A percentile compares a stretch with the other conserved stretches of the same genome.
phyloP scores from a whole-genome alignment of 495 filamentous ascomycete species.

The Neurospora pannonica region DNA sequence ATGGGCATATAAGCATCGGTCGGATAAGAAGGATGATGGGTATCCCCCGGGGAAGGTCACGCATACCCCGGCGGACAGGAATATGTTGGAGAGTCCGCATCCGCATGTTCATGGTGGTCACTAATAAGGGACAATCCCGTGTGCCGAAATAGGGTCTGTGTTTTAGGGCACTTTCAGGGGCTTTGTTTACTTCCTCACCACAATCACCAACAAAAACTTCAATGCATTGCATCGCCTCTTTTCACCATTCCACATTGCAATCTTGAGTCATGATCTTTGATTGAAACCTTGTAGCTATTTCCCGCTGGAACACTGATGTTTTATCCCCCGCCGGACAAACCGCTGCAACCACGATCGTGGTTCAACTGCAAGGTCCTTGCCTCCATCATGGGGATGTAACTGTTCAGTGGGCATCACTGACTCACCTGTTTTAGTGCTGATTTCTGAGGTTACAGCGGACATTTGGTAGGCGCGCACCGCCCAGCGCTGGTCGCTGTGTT shows the following conservation, averaged over 20 bases:
- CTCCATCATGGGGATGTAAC: neutral
- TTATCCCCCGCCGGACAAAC: no score
- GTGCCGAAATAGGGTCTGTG: neutral
- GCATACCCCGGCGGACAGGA: neutral
- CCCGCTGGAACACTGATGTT: no score
- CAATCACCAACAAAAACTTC: neutral
- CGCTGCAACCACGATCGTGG: neutral
- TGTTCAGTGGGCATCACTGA: neutral
- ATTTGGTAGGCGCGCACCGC: neutral
- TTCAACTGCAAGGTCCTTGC: neutral
- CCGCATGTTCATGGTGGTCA: neutral
- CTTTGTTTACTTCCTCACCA: neutral
- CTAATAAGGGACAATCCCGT: neutral
- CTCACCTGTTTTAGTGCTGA: neutral
- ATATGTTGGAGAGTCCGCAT: neutral
- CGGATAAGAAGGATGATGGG: neutral
- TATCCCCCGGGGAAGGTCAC: neutral
- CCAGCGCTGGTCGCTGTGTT: neutral
- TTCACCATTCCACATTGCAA: neutral
- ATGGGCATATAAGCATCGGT: constrained; percentile 3
- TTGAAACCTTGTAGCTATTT: neutral
- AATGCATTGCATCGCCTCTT: neutral
- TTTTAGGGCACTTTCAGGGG: neutral
- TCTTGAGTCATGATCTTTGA: neutral
- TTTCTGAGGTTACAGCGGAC: neutral